Evolutionary conservation across 2,329 filamentous ascomycete genomes (phyloP), one percentile per base, ranked within the genome.

Genomic region (Mycosphaerella sp.): DNA sequence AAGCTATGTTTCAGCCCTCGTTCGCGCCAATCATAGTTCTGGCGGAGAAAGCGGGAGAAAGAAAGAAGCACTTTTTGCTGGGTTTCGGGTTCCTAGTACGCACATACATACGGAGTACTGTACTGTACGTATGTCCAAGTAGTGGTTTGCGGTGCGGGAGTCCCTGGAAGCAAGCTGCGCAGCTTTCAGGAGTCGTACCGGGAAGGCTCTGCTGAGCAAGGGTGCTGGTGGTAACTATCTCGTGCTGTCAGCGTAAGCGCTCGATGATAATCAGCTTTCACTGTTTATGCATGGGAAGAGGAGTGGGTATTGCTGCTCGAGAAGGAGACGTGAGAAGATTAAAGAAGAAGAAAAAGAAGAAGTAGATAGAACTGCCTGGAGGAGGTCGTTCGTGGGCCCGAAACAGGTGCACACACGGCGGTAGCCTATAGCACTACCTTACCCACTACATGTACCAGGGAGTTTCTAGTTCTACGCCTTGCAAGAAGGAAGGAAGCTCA

Each of bases 141-240:
- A n/a, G n/a, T n/a, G n/a, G n/a, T n/a, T n/a, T n/a, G n/a, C n/a
- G n/a, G n/a, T n/a, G n/a, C n/a, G n/a, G n/a, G n/a, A n/a, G n/a
- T n/a, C n/a, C n/a, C n/a, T n/a, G n/a, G n/a, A n/a, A n/a, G n/a
- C n/a, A n/a, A n/a, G n/a, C n/a, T n/a, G n/a, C n/a, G n/a, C 45
- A 42, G 39, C 37, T 14, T 37, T 49, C 45, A 49, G 45, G 45
- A 49, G 45, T 37, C 39, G 37, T 25, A 41, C 45, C 45, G 41
- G 45, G 45, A 41, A 36, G 45, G 16, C 36, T 18, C 14, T 39
- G 36, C 17, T 47, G 35, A 25, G 44, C 44, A 47, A 47, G 44
- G 44, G 36, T 34, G 30, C 9, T 25, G 3, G 18, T 3, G 3
- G 18, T 21, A 21, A 3, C 5, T 25, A 34, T 34, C 30, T 34